Evolutionary conservation across 2,329 filamentous ascomycete species (phyloP).

Genomic region (Arthroderma uncinatum): DNA sequence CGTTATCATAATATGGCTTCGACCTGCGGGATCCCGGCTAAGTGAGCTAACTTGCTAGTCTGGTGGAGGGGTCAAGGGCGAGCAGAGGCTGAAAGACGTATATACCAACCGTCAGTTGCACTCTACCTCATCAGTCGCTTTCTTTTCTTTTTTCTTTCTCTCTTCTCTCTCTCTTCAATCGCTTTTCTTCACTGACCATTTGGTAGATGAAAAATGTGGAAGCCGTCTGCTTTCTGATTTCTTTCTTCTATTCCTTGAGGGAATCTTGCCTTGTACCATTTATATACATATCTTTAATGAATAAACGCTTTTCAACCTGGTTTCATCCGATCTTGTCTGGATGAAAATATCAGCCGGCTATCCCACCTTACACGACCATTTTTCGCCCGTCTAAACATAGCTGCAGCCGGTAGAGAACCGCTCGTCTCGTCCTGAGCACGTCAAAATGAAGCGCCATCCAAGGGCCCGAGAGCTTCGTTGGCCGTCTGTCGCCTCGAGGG

Average conservation of each 20-base stretch:
- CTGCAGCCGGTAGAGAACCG: too few species aligned
- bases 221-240: not conserved
- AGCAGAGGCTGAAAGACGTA: not conserved
- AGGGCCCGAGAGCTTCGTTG: conserved; percentile 11
- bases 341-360: not conserved
- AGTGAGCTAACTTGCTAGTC: not conserved
- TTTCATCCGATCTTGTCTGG: not conserved
- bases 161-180: not conserved
- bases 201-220: not conserved
- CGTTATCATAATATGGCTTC: not conserved
- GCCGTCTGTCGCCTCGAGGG: conserved; percentile 3
- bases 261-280: not conserved
- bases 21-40: not conserved
- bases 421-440: not conserved
- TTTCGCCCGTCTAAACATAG: too few species aligned
- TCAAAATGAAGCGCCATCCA: conserved; percentile 11
- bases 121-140: not conserved
- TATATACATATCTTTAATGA: not conserved
- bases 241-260: not conserved
- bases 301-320: not conserved
- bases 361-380: not conserved
- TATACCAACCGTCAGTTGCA: not conserved
- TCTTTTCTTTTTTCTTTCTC: conserved; percentile 1
- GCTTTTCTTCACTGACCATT: not conserved
- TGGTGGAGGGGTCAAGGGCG: not conserved